Percentiles rank a stretch among this genome's conserved stretches.
Evolutionary conservation across 495 filamentous ascomycete species (phyloP).

Genomic region (Neurospora sp.): DNA sequence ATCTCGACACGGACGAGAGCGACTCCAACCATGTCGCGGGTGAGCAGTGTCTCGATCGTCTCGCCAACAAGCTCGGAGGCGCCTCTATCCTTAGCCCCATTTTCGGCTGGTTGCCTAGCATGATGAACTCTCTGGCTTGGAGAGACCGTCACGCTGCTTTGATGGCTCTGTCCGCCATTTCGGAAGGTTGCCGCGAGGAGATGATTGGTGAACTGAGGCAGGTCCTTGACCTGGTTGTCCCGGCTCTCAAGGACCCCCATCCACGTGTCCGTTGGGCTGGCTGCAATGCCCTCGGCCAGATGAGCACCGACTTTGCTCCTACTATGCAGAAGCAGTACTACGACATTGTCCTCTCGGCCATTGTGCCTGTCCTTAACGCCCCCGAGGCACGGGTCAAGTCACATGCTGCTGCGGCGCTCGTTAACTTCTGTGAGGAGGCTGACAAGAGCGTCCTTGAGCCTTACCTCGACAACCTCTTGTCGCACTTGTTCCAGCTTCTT

Average conservation of each 20-base stretch:
- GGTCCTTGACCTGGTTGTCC: conserved; percentile 86
- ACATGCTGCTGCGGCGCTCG: conserved; percentile 90
- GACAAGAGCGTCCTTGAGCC: conserved; percentile 88
- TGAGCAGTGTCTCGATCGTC: conserved; percentile 96
- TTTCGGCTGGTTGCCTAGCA: conserved; percentile 91
- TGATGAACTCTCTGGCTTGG: conserved; percentile 95
- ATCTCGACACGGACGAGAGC: conserved; percentile 92
- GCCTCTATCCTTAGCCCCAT: conserved; percentile 79
- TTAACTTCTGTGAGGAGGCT: conserved; percentile 99
- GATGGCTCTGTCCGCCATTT: conserved; percentile 99
- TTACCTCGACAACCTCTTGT: conserved; percentile 81
- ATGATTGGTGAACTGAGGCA: conserved; percentile 93
- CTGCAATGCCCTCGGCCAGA: conserved; percentile 98
- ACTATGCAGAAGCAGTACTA: conserved; percentile 98
- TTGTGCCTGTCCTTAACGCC: conserved; percentile 85
- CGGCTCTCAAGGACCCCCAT: conserved; percentile 82
- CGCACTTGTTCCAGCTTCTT: conserved; percentile 70
- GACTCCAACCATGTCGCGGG: conserved; percentile 97
- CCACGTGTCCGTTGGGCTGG: conserved; percentile 95
- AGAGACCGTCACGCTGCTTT: conserved; percentile 92
- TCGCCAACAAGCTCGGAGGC: conserved; percentile 95
- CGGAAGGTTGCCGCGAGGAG: conserved; percentile 89
- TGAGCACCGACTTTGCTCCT: conserved; percentile 98
- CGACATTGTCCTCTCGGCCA: conserved; percentile 69
- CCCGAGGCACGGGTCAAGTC: conserved; percentile 91